Percentiles rank a stretch among this genome's conserved stretches.
phyloP scores from a whole-genome alignment of 495 filamentous ascomycete genomes.

The Gamarada debralockiae region DNA sequence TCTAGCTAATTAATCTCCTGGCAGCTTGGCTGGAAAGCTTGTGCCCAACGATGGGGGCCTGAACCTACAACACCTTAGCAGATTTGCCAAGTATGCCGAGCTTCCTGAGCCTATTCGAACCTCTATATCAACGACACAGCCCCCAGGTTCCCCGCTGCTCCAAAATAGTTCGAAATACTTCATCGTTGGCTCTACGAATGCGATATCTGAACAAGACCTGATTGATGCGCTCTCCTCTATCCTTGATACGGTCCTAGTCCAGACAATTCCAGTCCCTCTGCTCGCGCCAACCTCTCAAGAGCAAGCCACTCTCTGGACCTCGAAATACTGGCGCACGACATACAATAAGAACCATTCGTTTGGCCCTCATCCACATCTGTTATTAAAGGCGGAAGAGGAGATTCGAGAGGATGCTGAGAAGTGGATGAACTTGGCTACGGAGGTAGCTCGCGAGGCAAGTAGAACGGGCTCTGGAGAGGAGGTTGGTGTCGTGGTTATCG shows the following conservation, averaged over 20 bases:
- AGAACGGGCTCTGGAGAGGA: slow-evolving; percentile 57
- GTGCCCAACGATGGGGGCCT: slow-evolving; percentile 54
- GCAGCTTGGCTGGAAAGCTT: slow-evolving; percentile 40
- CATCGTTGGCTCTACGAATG: slow-evolving; percentile 37
- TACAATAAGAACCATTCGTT: slow-evolving; percentile 82
- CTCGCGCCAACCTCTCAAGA: slow-evolving; percentile 67
- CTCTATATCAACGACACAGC: slow-evolving; percentile 29
- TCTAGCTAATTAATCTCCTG: background rate
- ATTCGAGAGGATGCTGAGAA: slow-evolving; percentile 50
- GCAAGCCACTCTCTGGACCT: slow-evolving; percentile 74
- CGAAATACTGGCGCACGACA: slow-evolving; percentile 79
- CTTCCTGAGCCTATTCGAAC: slow-evolving; percentile 44
- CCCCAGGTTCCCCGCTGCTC: background rate
- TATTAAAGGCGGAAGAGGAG: slow-evolving; percentile 50
- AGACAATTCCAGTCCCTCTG: slow-evolving; percentile 61
- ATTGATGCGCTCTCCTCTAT: slow-evolving; percentile 30
- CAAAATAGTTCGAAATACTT: slow-evolving; percentile 19
- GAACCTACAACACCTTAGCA: slow-evolving; percentile 73
- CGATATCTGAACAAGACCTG: slow-evolving; percentile 40
- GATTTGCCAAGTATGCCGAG: slow-evolving; percentile 69
- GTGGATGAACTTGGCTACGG: slow-evolving; percentile 67
- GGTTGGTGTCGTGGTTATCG: slow-evolving; percentile 81
- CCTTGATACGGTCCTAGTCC: slow-evolving; percentile 40
- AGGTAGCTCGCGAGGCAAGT: slow-evolving; percentile 54
- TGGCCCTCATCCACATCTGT: slow-evolving; percentile 63